These are phyloP conservation scores for Orobanche coerulescens DNA, from an alignment of 257 asterid genomes.

Conservation along the genomic window DNA sequence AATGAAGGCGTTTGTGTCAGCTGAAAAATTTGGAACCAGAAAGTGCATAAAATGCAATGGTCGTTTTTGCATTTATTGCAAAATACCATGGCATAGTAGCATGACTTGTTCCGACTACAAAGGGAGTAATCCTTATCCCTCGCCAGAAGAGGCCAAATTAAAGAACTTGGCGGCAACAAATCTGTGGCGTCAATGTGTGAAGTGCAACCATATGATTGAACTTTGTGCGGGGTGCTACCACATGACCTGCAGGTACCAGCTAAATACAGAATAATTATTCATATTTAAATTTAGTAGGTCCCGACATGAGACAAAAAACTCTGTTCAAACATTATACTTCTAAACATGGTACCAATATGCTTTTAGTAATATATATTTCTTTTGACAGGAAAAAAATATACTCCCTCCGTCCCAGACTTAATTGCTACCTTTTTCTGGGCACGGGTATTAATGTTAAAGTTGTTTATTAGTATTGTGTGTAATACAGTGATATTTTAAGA, in stretches of 20 bases:
- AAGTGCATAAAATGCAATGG: slow-evolving; percentile 44
- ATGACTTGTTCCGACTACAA: slow-evolving; percentile 46
- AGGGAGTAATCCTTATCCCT: slow-evolving; percentile 34
- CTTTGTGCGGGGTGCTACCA: slow-evolving; percentile 58
- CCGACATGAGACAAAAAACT: no score
- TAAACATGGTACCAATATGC: no score
- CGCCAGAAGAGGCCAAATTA: slow-evolving; percentile 42
- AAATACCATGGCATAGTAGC: slow-evolving; percentile 69
- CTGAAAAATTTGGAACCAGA: slow-evolving; percentile 29
- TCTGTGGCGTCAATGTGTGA: slow-evolving; percentile 56
- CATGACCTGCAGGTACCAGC: slow-evolving; percentile 53
- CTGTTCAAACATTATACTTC: no score
- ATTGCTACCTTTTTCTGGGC: no score
- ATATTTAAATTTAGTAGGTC: not conserved
- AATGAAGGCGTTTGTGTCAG: slow-evolving; percentile 6
- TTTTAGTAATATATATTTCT: no score
- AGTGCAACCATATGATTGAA: slow-evolving; percentile 58
- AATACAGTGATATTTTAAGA: no score
- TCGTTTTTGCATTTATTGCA: slow-evolving; percentile 54
- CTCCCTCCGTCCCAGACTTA: no score
- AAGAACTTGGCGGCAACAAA: slow-evolving; percentile 45
- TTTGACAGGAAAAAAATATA: no score
- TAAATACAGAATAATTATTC: not conserved
- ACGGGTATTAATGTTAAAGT: no score
- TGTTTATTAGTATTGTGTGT: no score